A percentile compares a stretch with the other conserved stretches of the same genome.
Conservation (phyloP, 1,284 basidiomycete genomes). For the Abortiporus biennis region DNA sequence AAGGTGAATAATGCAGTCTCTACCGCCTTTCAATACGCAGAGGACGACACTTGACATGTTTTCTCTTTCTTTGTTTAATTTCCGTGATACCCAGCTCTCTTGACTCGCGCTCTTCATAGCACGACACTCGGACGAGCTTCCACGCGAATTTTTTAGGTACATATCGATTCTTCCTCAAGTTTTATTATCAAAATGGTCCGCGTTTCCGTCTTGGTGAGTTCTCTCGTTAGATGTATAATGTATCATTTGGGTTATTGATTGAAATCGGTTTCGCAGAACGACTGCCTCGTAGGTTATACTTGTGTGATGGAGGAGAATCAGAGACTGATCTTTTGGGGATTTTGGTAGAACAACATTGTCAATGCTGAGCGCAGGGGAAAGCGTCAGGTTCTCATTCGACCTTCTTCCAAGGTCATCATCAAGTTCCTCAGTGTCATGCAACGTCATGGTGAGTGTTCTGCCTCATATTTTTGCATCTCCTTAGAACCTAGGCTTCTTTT, state of each 20-base stretch:
- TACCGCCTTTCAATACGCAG: constrained; percentile 10
- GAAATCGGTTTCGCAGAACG: constrained; percentile 48
- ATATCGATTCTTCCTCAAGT: constrained; percentile 14
- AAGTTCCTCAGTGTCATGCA: constrained; percentile 98
- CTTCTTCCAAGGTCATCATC: constrained; percentile 93
- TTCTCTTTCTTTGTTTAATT: constrained; percentile 15
- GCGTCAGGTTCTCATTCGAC: constrained; percentile 94
- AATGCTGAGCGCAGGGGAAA: constrained; percentile 98
- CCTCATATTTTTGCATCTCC: constrained; percentile 2
- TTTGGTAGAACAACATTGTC: constrained; percentile 84
- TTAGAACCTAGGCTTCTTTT: constrained; percentile 8
- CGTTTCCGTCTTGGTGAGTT: constrained; percentile 74
- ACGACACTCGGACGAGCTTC: constrained; percentile 75
- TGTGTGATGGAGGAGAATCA: background rate
- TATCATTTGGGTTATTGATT: constrained; percentile 1
- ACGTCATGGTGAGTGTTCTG: constrained; percentile 76
- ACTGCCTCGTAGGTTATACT: constrained; percentile 60
- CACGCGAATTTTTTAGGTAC: constrained; percentile 19
- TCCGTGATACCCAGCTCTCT: constrained; percentile 37
- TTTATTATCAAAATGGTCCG: constrained; percentile 64
- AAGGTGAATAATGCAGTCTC: constrained; percentile 28
- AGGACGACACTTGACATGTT: constrained; percentile 22
- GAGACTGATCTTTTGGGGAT: background rate
- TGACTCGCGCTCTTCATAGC: constrained; percentile 76
- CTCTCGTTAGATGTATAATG: constrained; percentile 4